Base-by-base conservation (phyloP, 2,329 filamentous ascomycete species). In the Ophiostoma angusticollis region DNA sequence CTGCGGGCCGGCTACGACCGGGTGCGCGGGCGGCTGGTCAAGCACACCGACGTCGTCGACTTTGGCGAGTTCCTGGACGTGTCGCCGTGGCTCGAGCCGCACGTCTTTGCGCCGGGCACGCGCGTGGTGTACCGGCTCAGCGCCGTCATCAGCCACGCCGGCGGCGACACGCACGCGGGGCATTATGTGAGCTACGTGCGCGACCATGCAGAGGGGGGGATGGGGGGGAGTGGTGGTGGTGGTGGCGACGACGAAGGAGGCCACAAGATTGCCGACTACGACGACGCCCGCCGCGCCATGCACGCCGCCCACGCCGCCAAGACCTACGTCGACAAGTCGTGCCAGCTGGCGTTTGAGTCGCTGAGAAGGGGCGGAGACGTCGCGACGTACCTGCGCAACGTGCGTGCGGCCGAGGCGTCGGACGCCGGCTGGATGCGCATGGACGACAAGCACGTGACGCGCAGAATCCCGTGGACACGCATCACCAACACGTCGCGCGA, bases 151-250 rank as follows among this genome's bases (percentile, higher is more conserved):
- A 40, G 42, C 34, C 45, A 47, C 27, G 9, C 1, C 5, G 45
- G 45, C 27, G 7, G 9, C n/a, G 9, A 5, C 4, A 4, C 27
- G 6, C 19, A 17, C 13, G 4, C 12, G 4, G 47, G 47, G n/a
- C 43, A 47, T 36, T 49, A 44, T 14, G 40, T 43, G 8, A 22
- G 37, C 19, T 35, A 41, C 27, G 45, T 45, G 18, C 45, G 45
- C 19, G 17, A 29, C 6, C 9, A n/a, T 5, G 27, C 9, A 8
- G 12, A 14, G 9, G 27, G 27, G 9, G 3, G 16, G 5, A 9
- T 24, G 8, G 32, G 14, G 27, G n/a, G 27, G 9, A 14, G 22
- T 3, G 21, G 14, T 4, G n/a, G 13, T 21, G 14, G 21, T 8
- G 30, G 13, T 19, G 18, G 12, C 12, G 2, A 19, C 23, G 9